Percentiles rank a stretch among this genome's conserved stretches.
These are phyloP conservation scores for Boeremia lycopersici DNA, from an alignment of 2,329 filamentous ascomycete genomes.

Conservation along the genomic window DNA sequence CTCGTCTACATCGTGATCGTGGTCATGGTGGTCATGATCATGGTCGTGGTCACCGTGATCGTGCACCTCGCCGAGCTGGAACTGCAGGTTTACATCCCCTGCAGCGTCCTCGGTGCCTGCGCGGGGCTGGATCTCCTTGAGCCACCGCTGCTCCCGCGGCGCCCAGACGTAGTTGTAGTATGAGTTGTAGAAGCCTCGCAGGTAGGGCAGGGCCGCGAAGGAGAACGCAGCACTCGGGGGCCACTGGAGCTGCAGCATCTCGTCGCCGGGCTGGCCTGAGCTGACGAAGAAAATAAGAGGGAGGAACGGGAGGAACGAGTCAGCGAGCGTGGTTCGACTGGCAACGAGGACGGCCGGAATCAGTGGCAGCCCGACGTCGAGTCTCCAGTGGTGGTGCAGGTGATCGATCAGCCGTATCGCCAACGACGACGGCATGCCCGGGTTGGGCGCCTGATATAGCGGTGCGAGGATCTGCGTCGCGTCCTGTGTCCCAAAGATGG, in stretches of 20 bases:
- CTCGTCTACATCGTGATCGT: slow-evolving; percentile 52
- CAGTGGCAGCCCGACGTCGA: slow-evolving; percentile 67
- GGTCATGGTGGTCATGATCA: slow-evolving; percentile 21
- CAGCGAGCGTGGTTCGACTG: slow-evolving; percentile 68
- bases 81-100: slow-evolving; percentile 22
- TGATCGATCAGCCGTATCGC: slow-evolving; percentile 40
- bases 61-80: slow-evolving; percentile 15
- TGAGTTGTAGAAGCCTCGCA: slow-evolving; percentile 67
- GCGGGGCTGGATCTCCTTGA: slow-evolving; percentile 66
- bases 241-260: slow-evolving; percentile 63
- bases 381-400: slow-evolving; percentile 52
- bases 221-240: slow-evolving; percentile 70
- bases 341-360: slow-evolving; percentile 72
- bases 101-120: slow-evolving; percentile 42
- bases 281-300: slow-evolving; percentile 67
- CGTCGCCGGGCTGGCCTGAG: slow-evolving; percentile 53
- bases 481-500: slow-evolving; percentile 70
- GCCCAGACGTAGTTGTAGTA: slow-evolving; percentile 66
- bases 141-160: slow-evolving; percentile 64
- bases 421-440: slow-evolving; percentile 35
- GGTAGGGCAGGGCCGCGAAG: slow-evolving; percentile 69
- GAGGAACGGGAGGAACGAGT: slow-evolving; percentile 67
- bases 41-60: slow-evolving; percentile 14
- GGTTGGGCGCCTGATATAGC: slow-evolving; percentile 43
- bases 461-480: slow-evolving; percentile 60